These are phyloP conservation scores for Cryptomeria japonica DNA, from an alignment of 75 land plant genomes.

Conservation along the genomic window DNA sequence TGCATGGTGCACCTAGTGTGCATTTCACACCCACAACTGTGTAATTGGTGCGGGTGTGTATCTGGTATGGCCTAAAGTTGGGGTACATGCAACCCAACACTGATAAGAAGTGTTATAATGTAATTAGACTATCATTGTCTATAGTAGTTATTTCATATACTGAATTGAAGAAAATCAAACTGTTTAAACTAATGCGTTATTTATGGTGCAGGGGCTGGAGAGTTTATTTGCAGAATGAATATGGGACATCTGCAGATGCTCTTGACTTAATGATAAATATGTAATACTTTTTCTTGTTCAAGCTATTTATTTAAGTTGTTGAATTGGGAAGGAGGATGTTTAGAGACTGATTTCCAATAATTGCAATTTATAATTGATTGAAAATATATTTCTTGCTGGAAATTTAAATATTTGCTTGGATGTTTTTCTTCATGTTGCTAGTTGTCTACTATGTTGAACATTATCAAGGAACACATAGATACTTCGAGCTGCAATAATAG, in stretches of 20 bases:
- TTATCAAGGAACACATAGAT: neutral
- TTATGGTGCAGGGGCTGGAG: constrained; percentile 73
- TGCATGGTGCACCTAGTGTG: too few relatives aligned
- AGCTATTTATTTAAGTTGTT: neutral
- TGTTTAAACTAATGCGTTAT: neutral
- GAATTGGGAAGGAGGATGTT: neutral
- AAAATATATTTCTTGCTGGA: neutral
- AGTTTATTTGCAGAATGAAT: constrained; percentile 91
- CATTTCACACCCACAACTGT: too few relatives aligned
- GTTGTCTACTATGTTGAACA: neutral
- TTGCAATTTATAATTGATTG: neutral
- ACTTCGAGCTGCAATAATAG: neutral
- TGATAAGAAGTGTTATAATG: neutral
- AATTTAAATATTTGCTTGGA: neutral
- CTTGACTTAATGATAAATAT: constrained; percentile 62
- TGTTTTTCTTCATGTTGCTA: neutral
- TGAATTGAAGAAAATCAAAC: neutral
- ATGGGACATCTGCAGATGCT: constrained; percentile 84
- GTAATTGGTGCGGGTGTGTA: too few relatives aligned
- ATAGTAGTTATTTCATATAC: too few relatives aligned
- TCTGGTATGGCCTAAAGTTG: too few relatives aligned
- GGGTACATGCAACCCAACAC: neutral
- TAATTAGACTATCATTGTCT: neutral
- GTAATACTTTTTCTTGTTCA: constrained; percentile 30
- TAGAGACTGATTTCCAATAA: neutral